These are phyloP conservation scores for Coemansia sp. DNA, from an alignment of 192 early-diverging fungal genomes.

Conservation along the genomic window DNA sequence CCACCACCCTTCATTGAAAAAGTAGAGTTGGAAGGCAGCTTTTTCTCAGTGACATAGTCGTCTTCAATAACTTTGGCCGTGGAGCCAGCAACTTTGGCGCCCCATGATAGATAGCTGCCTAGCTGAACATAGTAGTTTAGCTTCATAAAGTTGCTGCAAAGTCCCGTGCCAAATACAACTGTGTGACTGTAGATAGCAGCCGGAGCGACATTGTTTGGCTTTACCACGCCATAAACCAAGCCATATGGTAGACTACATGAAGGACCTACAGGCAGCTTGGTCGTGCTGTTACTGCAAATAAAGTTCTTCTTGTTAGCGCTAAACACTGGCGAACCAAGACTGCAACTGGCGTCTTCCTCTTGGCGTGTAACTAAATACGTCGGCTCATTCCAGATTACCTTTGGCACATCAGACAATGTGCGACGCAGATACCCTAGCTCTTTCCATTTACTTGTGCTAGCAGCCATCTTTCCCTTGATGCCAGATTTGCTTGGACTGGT, in stretches of 20 bases:
- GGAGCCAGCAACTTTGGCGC: slow-evolving; percentile 6
- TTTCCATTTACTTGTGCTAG: slow-evolving; percentile 13
- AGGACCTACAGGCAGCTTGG: slow-evolving; percentile 3
- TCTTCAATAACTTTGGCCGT: not conserved
- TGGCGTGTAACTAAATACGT: slow-evolving; percentile 5
- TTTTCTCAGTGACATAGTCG: slow-evolving; percentile 17
- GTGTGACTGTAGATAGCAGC: slow-evolving; percentile 46
- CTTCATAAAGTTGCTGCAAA: slow-evolving; percentile 30
- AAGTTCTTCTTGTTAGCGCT: slow-evolving; percentile 31
- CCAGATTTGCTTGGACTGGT: slow-evolving; percentile 1
- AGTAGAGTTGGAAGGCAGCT: slow-evolving; percentile 2
- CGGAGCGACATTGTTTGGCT: slow-evolving; percentile 13
- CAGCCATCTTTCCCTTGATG: not conserved
- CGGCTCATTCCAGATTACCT: slow-evolving; percentile 19
- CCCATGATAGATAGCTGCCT: slow-evolving; percentile 41
- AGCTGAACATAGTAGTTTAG: slow-evolving; percentile 36
- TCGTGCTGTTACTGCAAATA: slow-evolving; percentile 22
- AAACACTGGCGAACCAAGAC: slow-evolving; percentile 28
- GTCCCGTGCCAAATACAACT: slow-evolving; percentile 33
- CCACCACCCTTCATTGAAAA: not conserved
- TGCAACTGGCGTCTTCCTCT: slow-evolving; percentile 16
- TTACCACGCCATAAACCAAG: slow-evolving; percentile 28
- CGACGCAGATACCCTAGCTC: slow-evolving; percentile 25
- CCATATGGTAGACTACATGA: slow-evolving; percentile 38
- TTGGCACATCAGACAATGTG: slow-evolving; percentile 8